These are phyloP conservation scores for Epichloe sylvatica DNA, from an alignment of 2,329 filamentous ascomycete genomes.

Conservation along the genomic window DNA sequence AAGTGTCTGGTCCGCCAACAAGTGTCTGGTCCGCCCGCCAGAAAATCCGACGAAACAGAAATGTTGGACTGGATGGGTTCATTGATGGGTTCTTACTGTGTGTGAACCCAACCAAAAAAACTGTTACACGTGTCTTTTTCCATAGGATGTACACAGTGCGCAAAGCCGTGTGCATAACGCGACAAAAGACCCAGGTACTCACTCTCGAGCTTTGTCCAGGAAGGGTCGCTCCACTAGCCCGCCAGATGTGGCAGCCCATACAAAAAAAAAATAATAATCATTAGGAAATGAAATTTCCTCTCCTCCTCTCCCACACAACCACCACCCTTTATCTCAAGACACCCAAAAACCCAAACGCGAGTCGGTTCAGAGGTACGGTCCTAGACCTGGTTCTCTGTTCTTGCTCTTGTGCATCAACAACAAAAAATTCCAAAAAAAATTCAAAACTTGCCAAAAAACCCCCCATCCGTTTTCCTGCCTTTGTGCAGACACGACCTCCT, in stretches of 20 bases:
- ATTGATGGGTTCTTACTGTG: too few relatives aligned
- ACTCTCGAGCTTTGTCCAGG: background rate
- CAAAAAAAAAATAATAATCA: slow-evolving; percentile 21
- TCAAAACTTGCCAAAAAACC: slow-evolving; percentile 46
- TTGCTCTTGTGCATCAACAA: slow-evolving; percentile 37
- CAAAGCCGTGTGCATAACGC: too few relatives aligned
- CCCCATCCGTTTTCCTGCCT: slow-evolving; percentile 27
- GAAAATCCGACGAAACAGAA: too few relatives aligned
- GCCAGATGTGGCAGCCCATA: slow-evolving; percentile 6
- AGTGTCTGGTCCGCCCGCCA: too few relatives aligned
- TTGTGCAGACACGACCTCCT: slow-evolving; percentile 15
- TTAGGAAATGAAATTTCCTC: slow-evolving; percentile 23
- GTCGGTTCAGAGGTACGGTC: slow-evolving; percentile 43
- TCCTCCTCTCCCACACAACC: slow-evolving; percentile 29
- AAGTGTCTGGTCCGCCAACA: too few relatives aligned
- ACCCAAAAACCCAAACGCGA: slow-evolving; percentile 28
- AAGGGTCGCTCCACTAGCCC: slow-evolving; percentile 11
- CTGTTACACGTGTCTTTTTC: too few relatives aligned
- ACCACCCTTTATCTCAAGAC: slow-evolving; percentile 35
- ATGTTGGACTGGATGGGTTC: too few relatives aligned
- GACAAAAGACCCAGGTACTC: background rate
- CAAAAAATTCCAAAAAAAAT: slow-evolving; percentile 47
- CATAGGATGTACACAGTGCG: background rate
- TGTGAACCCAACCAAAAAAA: too few relatives aligned
- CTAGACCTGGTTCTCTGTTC: slow-evolving; percentile 47